Evolutionary conservation across 2,329 filamentous ascomycete species (phyloP).

Genomic region (Cladophialophora immunda): DNA sequence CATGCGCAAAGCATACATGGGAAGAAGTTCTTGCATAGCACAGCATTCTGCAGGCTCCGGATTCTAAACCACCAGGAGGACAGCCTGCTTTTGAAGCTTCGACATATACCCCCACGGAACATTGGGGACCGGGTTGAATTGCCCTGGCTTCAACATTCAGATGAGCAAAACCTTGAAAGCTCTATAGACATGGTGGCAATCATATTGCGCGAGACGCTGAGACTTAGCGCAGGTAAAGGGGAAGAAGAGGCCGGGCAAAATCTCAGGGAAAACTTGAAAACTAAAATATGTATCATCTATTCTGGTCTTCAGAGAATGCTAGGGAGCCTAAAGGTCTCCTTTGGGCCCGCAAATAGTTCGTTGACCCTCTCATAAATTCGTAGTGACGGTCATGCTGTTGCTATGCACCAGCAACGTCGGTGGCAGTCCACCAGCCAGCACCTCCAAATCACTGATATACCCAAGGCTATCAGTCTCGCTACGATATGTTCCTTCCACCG

Average conservation of each 20-base stretch:
- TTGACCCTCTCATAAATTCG: conserved; percentile 64
- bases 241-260: background rate
- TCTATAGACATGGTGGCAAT: background rate
- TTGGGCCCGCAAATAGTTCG: background rate
- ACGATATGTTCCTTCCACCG: conserved; percentile 76
- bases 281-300: background rate
- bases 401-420: conserved; percentile 82
- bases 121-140: background rate
- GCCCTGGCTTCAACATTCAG: background rate
- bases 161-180: background rate
- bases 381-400: conserved; percentile 90
- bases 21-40: background rate
- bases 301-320: background rate
- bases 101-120: background rate
- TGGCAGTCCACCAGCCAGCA: conserved; percentile 78
- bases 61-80: background rate
- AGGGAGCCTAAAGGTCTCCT: conserved; percentile 8
- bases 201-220: background rate
- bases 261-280: background rate
- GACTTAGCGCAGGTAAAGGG: background rate
- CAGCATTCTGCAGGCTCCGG: background rate
- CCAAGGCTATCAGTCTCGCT: conserved; percentile 74
- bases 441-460: conserved; percentile 80
- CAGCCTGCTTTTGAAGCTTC: background rate
- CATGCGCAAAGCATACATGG: background rate